These are phyloP conservation scores for Fusarium agapanthi DNA, from an alignment of 2,329 filamentous ascomycete genomes.

Conservation along the genomic window DNA sequence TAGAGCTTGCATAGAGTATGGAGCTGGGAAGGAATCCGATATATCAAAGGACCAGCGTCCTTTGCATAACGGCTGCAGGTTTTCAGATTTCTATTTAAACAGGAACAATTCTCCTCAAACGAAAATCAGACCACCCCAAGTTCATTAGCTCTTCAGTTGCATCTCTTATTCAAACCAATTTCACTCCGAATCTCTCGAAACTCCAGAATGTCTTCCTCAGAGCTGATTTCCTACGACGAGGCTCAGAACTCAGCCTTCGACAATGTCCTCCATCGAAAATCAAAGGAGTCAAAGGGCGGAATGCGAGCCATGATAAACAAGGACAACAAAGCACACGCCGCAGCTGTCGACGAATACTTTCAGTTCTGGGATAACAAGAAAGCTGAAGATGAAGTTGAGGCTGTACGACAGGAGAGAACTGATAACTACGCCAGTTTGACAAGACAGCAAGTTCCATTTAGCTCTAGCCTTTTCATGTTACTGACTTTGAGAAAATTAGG, in stretches of 20 bases:
- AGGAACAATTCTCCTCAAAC: not conserved
- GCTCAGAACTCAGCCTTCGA: constrained; percentile 85
- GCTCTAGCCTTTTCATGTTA: fast-evolving
- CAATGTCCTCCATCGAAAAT: constrained; percentile 78
- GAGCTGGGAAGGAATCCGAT: not conserved
- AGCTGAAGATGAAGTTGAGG: constrained; percentile 78
- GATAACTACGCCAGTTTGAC: constrained; percentile 89
- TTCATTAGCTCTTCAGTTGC: fast-evolving
- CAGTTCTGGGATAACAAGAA: constrained; percentile 90
- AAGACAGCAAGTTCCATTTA: constrained; percentile 70
- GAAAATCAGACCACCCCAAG: not conserved
- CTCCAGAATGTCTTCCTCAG: constrained; percentile 35
- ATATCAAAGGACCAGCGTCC: not conserved
- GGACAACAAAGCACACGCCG: constrained; percentile 74
- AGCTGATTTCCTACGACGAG: constrained; percentile 80
- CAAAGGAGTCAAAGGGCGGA: constrained; percentile 71
- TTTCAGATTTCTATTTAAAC: constrained; percentile 16
- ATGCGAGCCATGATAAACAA: constrained; percentile 85
- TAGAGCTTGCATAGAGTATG: not conserved
- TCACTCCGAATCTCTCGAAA: not conserved
- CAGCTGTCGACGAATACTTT: constrained; percentile 85
- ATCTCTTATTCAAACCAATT: too few species aligned
- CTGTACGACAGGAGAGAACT: constrained; percentile 70
- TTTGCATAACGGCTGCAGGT: not conserved
- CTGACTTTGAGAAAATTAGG: constrained; percentile 51